Evolutionary conservation across 345 rosid species (phyloP), one percentile per base, ranked within the genome.

Genomic region (Nasturtium officinale): DNA sequence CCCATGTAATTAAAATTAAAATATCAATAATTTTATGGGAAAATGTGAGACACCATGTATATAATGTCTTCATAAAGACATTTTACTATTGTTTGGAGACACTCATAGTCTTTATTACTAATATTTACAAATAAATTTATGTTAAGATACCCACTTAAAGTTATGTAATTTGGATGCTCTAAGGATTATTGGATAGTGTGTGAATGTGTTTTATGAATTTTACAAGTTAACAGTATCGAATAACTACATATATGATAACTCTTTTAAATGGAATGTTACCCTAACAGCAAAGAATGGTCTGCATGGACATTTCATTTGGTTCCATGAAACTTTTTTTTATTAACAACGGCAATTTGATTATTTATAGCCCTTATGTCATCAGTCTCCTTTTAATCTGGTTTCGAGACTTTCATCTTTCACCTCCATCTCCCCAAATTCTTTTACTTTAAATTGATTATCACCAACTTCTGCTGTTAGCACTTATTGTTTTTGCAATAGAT

Each of bases 271-370:
- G n/a, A n/a, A n/a, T n/a, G n/a, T n/a, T n/a, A n/a, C n/a, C n/a
- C n/a, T n/a, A n/a, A n/a, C n/a, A n/a, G n/a, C n/a, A n/a, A n/a
- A n/a, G n/a, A n/a, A n/a, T n/a, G n/a, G n/a, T n/a, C n/a, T n/a
- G n/a, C n/a, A n/a, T n/a, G n/a, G 64, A 72, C n/a, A 28, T 35
- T 67, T 50, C 48, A 30, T 67, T 40, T 67, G 29, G 37, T 62
- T 42, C 26, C 7, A 23, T 7, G 20, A 12, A 11, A 29, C 7
- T 16, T 0, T 11, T 11, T 28, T 21, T 35, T 3, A n/a, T 17
- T 52, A 63, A 52, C 52, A 52, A 29, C 29, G 26, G 46, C 63
- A 38, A 8, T 23, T 1, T n/a, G n/a, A n/a, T n/a, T n/a, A 28
- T 26, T 51, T 51, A 11, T 62, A 53, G 69, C 53, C 46, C 25